Base-by-base conservation (phyloP, 2,329 filamentous ascomycete species). In the Botrytis byssoidea region DNA sequence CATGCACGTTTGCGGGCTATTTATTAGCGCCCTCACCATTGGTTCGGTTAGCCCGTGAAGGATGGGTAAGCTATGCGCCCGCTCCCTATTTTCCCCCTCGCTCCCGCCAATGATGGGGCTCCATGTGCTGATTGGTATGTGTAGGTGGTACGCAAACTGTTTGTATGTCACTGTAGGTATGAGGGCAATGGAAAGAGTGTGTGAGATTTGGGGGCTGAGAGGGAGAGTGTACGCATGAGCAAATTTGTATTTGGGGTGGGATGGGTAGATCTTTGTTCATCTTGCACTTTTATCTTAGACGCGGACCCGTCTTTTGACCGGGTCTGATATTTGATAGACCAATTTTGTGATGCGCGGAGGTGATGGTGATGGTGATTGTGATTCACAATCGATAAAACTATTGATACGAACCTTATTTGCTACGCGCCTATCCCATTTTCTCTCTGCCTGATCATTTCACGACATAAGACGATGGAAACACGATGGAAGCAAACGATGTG, bases 1-100 rank as follows among this genome's bases (percentile, higher is more conserved):
- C 48, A 57, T 68, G 65, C 48, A 57, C 35, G 65, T 68, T 65
- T 40, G 65, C 40, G 35, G 65, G 46, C 65, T 57, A n/a, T 68
- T 68, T 14, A n/a, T 57, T 55, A 55, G 48, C 65, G 65, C 65
- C 48, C 48, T 37, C 65, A 25, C 40, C n/a, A 68, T 68, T 68
- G 48, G 65, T 20, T 57, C 65, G 65, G 29, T 40, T 68, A 57
- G 22, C 16, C 37, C 3, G 65, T 42, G 46, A 68, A 68, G 65
- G 65, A 55, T n/a, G 22, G 35, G 25, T 67, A 35, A 25, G 25
- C 32, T 57, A 68, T 68, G 65, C 65, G 65, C 48, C 65, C 48
- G 35, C 46, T 57, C 48, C 35, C 64, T 40, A 55, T 55, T 68
- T 32, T 5, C 48, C 25, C 29, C 35, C 55, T 57, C 25, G 46